Percentiles rank a stretch among this genome's conserved stretches.
Evolutionary conservation across 352 stramenopile species (phyloP).

Genomic region (Phytophthora macrochlamydospora): DNA sequence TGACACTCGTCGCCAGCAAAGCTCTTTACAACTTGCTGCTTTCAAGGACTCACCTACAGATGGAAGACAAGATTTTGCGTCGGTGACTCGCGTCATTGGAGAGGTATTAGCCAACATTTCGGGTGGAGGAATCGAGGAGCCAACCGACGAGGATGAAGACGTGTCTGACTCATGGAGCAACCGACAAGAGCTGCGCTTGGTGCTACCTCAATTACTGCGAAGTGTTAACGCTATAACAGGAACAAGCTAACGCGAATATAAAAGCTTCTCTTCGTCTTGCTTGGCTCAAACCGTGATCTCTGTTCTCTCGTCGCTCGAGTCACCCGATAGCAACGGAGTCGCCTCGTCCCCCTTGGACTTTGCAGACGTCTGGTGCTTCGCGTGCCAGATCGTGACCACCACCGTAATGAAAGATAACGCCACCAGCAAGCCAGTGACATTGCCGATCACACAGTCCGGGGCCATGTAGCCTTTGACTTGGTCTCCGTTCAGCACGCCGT

Average conservation of each 20-base stretch:
- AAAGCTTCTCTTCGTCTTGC: background rate
- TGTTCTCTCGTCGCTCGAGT: conserved; percentile 34
- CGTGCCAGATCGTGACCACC: conserved; percentile 56
- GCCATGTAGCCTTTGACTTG: conserved; percentile 79
- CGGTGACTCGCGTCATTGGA: conserved; percentile 34
- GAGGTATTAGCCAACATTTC: conserved; percentile 33
- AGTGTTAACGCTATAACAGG: conserved; percentile 25
- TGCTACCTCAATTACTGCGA: conserved; percentile 51
- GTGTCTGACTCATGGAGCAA: conserved; percentile 4
- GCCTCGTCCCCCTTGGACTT: conserved; percentile 39
- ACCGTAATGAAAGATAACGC: conserved; percentile 47
- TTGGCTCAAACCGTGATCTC: conserved; percentile 21
- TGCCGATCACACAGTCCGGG: conserved; percentile 73
- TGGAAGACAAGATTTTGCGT: background rate
- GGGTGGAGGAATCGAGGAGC: background rate
- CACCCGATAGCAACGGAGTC: conserved; percentile 45
- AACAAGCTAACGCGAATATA: conserved; percentile 30
- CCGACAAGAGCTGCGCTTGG: conserved; percentile 42
- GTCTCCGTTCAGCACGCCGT: conserved; percentile 60
- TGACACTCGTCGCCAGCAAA: conserved; percentile 83
- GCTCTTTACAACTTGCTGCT: conserved; percentile 86
- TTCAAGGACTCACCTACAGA: conserved; percentile 11
- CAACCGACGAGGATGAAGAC: conserved; percentile 10
- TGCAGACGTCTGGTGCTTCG: conserved; percentile 40
- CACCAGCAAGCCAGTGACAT: conserved; percentile 72